phyloP scores from a whole-genome alignment of 306 rosid genomes.

The Arachis hypogaea region DNA sequence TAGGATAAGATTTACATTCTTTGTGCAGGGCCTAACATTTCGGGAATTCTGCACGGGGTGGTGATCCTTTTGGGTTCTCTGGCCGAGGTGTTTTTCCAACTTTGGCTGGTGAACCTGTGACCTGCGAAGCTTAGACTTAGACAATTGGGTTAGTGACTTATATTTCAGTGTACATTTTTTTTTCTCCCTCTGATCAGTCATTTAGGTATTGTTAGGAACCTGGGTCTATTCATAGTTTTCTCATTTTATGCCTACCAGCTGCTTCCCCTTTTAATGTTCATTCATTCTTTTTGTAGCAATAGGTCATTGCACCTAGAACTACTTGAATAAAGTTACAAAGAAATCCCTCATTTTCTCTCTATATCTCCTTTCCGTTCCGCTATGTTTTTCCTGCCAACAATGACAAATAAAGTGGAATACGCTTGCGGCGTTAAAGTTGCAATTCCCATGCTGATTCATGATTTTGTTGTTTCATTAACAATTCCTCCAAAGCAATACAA shows the following conservation, averaged over 20 bases:
- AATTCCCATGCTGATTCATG: too few relatives aligned
- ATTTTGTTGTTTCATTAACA: too few relatives aligned
- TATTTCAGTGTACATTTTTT: constrained; percentile 65
- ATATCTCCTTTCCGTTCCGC: background rate
- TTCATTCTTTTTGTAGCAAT: constrained; percentile 72
- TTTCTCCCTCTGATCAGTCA: constrained; percentile 33
- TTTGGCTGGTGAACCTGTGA: constrained; percentile 64
- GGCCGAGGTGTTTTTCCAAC: constrained; percentile 77
- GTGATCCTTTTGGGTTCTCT: constrained; percentile 71
- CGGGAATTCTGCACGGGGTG: constrained; percentile 68
- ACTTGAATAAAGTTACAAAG: constrained; percentile 62
- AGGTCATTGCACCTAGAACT: constrained; percentile 65
- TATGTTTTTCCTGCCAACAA: background rate
- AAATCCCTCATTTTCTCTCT: constrained; percentile 43
- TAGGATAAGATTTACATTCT: constrained; percentile 76
- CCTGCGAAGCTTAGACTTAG: constrained; percentile 58
- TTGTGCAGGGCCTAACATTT: constrained; percentile 92
- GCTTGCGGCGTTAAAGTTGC: background rate
- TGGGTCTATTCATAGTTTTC: constrained; percentile 49
- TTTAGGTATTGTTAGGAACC: constrained; percentile 53
- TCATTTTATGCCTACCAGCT: constrained; percentile 50
- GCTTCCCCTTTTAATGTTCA: constrained; percentile 62
- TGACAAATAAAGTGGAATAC: background rate
- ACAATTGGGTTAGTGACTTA: constrained; percentile 52
- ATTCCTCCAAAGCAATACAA: background rate